Conservation (phyloP, 108 stramenopile species). For the Cylindrotheca closterium region DNA sequence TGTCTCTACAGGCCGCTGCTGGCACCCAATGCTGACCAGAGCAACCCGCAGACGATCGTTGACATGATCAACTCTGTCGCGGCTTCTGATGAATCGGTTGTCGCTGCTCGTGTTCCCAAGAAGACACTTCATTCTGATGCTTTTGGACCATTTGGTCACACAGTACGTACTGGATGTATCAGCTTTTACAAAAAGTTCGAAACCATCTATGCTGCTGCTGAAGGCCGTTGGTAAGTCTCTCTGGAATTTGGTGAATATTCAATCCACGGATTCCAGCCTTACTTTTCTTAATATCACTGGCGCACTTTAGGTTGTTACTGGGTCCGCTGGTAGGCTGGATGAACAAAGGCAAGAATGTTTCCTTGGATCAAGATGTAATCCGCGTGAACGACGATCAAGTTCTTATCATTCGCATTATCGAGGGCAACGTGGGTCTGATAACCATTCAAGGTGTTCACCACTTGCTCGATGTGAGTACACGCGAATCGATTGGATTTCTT, state of each 20-base stretch:
- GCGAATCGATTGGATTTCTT: too few relatives aligned
- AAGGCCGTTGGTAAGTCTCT: constrained; percentile 37
- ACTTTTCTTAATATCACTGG: too few relatives aligned
- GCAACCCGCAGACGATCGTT: constrained; percentile 18
- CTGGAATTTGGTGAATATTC: too few relatives aligned
- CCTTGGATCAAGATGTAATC: constrained; percentile 14
- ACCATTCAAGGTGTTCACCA: constrained; percentile 14
- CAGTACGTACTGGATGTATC: constrained; percentile 24
- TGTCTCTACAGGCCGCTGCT: too few relatives aligned
- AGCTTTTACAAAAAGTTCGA: constrained; percentile 27
- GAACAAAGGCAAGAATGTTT: constrained; percentile 1
- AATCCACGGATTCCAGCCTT: too few relatives aligned
- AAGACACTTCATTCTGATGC: constrained; percentile 17
- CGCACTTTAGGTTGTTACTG: constrained; percentile 14
- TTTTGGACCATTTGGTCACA: constrained; percentile 15
- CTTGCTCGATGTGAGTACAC: constrained; percentile 29
- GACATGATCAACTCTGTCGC: constrained; percentile 31
- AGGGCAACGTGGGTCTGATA: constrained; percentile 24
- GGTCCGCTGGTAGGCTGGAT: constrained; percentile 7
- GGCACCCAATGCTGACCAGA: constrained; percentile 25
- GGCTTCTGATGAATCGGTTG: not conserved
- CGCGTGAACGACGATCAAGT: constrained; percentile 10
- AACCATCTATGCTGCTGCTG: constrained; percentile 25
- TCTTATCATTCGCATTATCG: constrained; percentile 27
- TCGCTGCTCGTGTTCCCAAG: constrained; percentile 12